Conservation (phyloP, 441 rosid species). For the Aquilaria agallochum region DNA sequence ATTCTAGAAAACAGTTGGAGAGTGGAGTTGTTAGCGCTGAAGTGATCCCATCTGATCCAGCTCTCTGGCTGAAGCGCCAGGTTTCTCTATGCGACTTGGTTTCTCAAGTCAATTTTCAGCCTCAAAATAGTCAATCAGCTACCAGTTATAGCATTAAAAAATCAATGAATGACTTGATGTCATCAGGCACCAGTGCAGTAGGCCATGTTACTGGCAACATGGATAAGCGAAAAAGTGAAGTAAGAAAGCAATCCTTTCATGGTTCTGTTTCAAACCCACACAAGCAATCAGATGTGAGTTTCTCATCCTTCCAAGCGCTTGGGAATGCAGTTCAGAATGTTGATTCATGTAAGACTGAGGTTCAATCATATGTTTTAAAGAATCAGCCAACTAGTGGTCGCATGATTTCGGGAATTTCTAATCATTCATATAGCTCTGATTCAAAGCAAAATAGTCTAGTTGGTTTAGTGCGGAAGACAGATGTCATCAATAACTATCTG, state of each 20-base stretch:
- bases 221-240: slow-evolving; percentile 14
- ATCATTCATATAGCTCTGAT: slow-evolving; percentile 10
- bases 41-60: slow-evolving; percentile 34
- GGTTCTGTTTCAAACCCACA: slow-evolving; percentile 15
- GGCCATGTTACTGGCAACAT: slow-evolving; percentile 16
- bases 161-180: slow-evolving; percentile 36
- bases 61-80: slow-evolving; percentile 43
- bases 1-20: slow-evolving; percentile 21
- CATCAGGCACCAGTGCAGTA: slow-evolving; percentile 21
- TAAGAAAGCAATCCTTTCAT: slow-evolving; percentile 12
- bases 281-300: slow-evolving; percentile 19
- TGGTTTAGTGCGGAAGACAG: slow-evolving; percentile 24
- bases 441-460: slow-evolving; percentile 18
- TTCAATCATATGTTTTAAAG: slow-evolving; percentile 20
- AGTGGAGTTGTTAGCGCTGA: slow-evolving; percentile 33
- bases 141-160: slow-evolving; percentile 24
- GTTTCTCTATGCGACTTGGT: slow-evolving; percentile 28
- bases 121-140: slow-evolving; percentile 20
- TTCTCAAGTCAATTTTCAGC: slow-evolving; percentile 25
- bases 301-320: slow-evolving; percentile 11
- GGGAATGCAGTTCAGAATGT: slow-evolving; percentile 14
- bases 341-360: slow-evolving; percentile 27
- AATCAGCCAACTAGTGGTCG: slow-evolving; percentile 17
- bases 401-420: slow-evolving; percentile 24
- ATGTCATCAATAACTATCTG: slow-evolving; percentile 24